These are phyloP conservation scores for Magnolia changhungtana DNA, from an alignment of 164 flowering plant species.

Conservation along the genomic window DNA sequence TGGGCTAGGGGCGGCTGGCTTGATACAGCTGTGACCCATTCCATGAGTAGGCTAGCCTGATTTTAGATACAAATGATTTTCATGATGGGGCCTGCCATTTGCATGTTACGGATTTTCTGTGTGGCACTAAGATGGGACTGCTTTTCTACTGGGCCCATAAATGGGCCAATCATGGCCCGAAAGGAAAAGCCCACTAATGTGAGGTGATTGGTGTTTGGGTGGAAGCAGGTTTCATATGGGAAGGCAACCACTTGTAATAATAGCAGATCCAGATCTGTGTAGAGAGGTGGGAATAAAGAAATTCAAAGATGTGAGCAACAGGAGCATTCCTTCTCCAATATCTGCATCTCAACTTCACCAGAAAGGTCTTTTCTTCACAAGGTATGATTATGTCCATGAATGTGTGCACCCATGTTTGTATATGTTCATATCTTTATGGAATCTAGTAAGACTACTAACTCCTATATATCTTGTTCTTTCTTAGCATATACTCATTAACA, in stretches of 20 bases:
- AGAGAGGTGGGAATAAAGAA: conserved; percentile 89
- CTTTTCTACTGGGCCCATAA: too few relatives aligned
- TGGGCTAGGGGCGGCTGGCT: too few relatives aligned
- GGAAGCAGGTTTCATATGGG: conserved; percentile 87
- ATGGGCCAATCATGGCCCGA: too few relatives aligned
- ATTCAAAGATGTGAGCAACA: conserved; percentile 74
- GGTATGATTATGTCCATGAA: conserved; percentile 30
- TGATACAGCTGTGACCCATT: too few relatives aligned
- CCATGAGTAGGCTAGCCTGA: too few relatives aligned
- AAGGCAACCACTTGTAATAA: conserved; percentile 83
- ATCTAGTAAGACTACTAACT: too few relatives aligned
- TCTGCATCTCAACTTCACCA: conserved; percentile 91
- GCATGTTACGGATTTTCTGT: too few relatives aligned
- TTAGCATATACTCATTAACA: too few relatives aligned
- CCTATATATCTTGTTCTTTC: too few relatives aligned
- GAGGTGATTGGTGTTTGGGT: neutral
- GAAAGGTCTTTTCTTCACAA: conserved; percentile 90
- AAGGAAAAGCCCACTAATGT: neutral
- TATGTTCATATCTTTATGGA: neutral
- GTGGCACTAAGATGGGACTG: too few relatives aligned
- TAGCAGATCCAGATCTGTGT: conserved; percentile 87
- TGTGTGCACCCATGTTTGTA: neutral
- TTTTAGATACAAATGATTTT: too few relatives aligned
- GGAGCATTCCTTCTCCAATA: conserved; percentile 95
- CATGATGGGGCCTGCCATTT: too few relatives aligned